Evolutionary conservation across 1,284 basidiomycete genomes (phyloP).

Genomic region (Sporisorium iseilematis-ciliati): DNA sequence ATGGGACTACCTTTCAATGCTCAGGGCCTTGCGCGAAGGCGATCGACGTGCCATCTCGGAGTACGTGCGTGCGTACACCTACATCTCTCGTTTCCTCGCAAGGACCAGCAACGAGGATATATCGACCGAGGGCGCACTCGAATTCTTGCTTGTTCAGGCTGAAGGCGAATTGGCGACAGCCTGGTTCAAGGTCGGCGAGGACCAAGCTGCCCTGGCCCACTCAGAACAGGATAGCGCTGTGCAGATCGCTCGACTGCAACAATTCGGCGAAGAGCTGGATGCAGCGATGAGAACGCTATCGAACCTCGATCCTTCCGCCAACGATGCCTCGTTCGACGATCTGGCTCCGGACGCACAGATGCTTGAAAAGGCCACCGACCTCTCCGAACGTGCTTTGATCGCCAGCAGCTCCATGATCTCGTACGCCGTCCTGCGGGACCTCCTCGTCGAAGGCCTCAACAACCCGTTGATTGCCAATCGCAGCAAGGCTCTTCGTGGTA

Average conservation of each 20-base stretch:
- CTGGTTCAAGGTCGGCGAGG: constrained; percentile 28
- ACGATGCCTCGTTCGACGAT: constrained; percentile 12
- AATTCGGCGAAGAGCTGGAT: constrained; percentile 42
- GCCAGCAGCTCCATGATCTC: constrained; percentile 55
- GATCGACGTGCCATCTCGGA: constrained; percentile 75
- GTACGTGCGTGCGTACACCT: constrained; percentile 76
- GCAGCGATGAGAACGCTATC: constrained; percentile 40
- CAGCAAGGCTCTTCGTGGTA: constrained; percentile 58
- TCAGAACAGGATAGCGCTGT: constrained; percentile 14
- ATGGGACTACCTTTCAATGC: constrained; percentile 49
- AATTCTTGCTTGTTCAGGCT: constrained; percentile 57
- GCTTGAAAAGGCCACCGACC: constrained; percentile 25
- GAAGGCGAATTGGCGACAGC: constrained; percentile 55
- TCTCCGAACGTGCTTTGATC: constrained; percentile 46
- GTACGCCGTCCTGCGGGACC: constrained; percentile 34
- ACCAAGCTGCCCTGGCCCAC: constrained; percentile 14
- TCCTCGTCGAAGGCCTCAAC: constrained; percentile 54
- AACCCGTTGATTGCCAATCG: constrained; percentile 60
- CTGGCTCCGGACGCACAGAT: constrained; percentile 31
- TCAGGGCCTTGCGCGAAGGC: constrained; percentile 40
- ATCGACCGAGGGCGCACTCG: constrained; percentile 44
- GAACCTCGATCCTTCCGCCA: constrained; percentile 22
- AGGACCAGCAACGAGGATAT: constrained; percentile 49
- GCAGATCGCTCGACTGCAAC: constrained; percentile 29
- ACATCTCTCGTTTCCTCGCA: constrained; percentile 77